Base-by-base conservation (phyloP, 2,329 filamentous ascomycete genomes). In the Paraconiothyrium sp. region DNA sequence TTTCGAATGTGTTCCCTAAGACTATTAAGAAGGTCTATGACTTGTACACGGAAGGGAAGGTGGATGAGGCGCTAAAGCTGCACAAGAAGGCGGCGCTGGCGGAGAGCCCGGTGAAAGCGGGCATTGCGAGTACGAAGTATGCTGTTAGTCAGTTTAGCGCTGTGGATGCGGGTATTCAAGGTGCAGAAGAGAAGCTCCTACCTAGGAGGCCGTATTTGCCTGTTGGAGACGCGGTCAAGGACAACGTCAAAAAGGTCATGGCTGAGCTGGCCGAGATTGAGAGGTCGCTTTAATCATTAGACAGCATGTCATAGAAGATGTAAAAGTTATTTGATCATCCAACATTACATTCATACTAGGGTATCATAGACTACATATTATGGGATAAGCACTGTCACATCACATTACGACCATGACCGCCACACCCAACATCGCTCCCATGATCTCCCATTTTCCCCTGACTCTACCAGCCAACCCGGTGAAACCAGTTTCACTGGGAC, bases 81-180 rank as follows among this genome's bases (percentile, higher is more conserved):
- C 89, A 92, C 68, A 79, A 82, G 59, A 84, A 84, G 72, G 86
- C 88, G 0, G 88, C 89, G 8, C 76, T 91, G 55, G 89, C 89
- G 0, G 90, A 92, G 75, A 85, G 85, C 59, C 85, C 86, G 0
- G 86, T 85, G 70, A 91, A 92, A 77, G 83, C 84, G 11, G 89
- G 89, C 6, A 89, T 92, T 67, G 88, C 88, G 9, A 82, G 83
- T 2, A 87, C 86, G n/a, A 92, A 92, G 78, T 91, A 89, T 72
- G 90, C 89, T 0, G 88, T 87, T 0, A 84, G 86, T 2, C 77
- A 88, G 35, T 87, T 84, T 66, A 86, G 86, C 37, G 90, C 88
- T 1, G 85, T 92, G 41, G 83, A 86, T 61, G 84, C 83, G 1
- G 87, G 74, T 3, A 76, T 88, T 1, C 69, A 76, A 52, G 62